Evolutionary conservation across 257 asterid genomes (phyloP), one percentile per base, ranked within the genome.

Genomic region (Ilex aquifolium): DNA sequence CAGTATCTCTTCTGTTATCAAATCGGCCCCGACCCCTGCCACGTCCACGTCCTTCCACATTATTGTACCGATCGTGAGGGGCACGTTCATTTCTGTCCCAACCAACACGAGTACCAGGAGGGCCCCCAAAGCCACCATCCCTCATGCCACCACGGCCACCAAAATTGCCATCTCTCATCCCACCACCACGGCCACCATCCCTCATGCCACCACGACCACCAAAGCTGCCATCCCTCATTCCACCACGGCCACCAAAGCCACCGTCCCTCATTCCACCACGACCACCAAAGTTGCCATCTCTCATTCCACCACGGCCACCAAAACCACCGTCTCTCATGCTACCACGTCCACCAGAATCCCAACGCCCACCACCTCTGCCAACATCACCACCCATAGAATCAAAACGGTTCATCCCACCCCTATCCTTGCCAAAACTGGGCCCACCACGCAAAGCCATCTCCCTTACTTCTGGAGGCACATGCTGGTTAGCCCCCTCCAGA

Each of bases 401-500:
- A 32, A 76, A 92, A 65, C 97, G 91, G 76, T 74, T 85, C 71
- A 84, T 71, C 30, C 73, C 69, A 76, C 79, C 96, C 54, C 99
- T 82, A 61, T 89, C 97, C 78, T 68, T 85, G 65, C 82, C 73
- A 57, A 77, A 88, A 68, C 70, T 67, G 14, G 96, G 84, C n/a
- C 86, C 95, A 56, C 90, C 95, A 8, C 91, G 99, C 65, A 75
- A 46, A 50, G 97, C 93, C 76, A 90, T 84, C 7, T 89, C 98
- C 71, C 93, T 83, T 59, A 91, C 71, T 64, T 81, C 88, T 4
- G 88, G 93, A 72, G 98, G 98, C 62, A 91, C 98, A 21, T 67
- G 78, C 79, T 91, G 98, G 75, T 91, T 88, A 63, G 98, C 98
- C 1, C 96, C 95, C 79, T 91, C 96, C 86, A 91, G 65, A 56